Percentiles rank a stretch among this genome's conserved stretches.
Evolutionary conservation across 768 basidiomycete species (phyloP).

Genomic region (Gelatoporia subvermispora): DNA sequence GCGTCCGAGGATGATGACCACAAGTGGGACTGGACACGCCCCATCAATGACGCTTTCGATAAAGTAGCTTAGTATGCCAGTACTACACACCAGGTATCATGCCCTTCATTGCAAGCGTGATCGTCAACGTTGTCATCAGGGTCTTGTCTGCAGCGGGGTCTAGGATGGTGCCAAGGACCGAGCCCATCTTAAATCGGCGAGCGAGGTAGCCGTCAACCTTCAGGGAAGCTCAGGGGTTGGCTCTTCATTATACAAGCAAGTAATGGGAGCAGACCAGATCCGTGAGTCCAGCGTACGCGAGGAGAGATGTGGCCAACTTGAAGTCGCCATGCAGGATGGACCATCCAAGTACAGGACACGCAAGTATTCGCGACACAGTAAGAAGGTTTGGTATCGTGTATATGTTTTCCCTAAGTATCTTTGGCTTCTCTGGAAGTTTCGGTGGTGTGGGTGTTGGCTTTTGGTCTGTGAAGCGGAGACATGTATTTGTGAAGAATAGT

Average conservation of each 20-base stretch:
- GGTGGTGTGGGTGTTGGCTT: too few species aligned
- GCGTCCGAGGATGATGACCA: slow-evolving; percentile 81
- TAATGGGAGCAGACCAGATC: slow-evolving; percentile 64
- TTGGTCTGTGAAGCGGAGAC: too few species aligned
- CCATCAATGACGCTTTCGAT: background rate
- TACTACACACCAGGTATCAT: slow-evolving; percentile 72
- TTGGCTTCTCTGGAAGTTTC: background rate
- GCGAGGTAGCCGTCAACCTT: slow-evolving; percentile 93
- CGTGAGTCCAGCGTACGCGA: slow-evolving; percentile 89
- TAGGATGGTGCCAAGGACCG: slow-evolving; percentile 92
- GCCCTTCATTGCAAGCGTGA: slow-evolving; percentile 79
- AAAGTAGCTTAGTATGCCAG: background rate
- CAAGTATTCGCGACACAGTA: slow-evolving; percentile 79
- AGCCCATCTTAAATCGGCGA: slow-evolving; percentile 76
- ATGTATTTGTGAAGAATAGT: too few species aligned
- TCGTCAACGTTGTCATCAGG: slow-evolving; percentile 89
- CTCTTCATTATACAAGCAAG: slow-evolving; percentile 5
- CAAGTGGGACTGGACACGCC: slow-evolving; percentile 64
- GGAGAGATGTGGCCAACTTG: slow-evolving; percentile 70
- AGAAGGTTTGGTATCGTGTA: slow-evolving; percentile 93
- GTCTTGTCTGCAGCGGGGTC: slow-evolving; percentile 98
- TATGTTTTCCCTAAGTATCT: slow-evolving; percentile 61
- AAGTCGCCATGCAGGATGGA: slow-evolving; percentile 81
- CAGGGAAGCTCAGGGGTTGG: slow-evolving; percentile 5
- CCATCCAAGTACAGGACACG: slow-evolving; percentile 92